Conservation (phyloP, 345 rosid species). For the Salix viminalis region DNA sequence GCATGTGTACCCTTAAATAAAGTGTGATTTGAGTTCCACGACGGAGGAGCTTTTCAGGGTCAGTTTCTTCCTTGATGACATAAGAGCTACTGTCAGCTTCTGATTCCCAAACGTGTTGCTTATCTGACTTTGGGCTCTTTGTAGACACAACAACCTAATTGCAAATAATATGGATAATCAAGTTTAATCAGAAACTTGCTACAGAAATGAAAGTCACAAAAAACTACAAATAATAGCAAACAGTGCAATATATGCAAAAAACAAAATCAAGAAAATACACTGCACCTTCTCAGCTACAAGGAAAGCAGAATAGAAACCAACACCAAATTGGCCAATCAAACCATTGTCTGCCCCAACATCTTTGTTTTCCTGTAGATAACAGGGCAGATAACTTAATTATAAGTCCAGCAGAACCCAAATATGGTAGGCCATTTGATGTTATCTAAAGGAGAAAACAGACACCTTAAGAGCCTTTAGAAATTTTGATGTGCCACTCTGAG, state of each 20-base stretch:
- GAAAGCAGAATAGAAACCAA: constrained; percentile 97
- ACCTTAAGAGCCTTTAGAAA: constrained; percentile 94
- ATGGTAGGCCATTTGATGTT: neutral
- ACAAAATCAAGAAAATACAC: neutral
- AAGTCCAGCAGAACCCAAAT: neutral
- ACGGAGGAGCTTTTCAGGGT: constrained; percentile 63
- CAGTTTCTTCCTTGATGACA: constrained; percentile 78
- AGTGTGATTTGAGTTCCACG: constrained; percentile 96
- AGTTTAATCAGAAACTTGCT: constrained; percentile 1
- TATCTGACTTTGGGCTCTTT: constrained; percentile 90
- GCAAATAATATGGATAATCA: constrained; percentile 9
- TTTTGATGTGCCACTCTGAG: constrained; percentile 97
- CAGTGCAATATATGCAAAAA: neutral
- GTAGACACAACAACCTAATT: constrained; percentile 86
- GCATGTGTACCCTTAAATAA: constrained; percentile 56
- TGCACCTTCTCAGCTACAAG: constrained; percentile 93
- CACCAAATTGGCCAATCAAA: constrained; percentile 98
- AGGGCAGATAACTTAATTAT: neutral
- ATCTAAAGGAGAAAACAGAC: neutral
- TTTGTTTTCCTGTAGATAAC: constrained; percentile 62
- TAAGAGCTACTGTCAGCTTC: constrained; percentile 86
- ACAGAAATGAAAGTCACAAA: neutral
- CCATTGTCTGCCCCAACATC: constrained; percentile 84
- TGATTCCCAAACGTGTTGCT: constrained; percentile 94
- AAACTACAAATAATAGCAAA: neutral